phyloP scores from a whole-genome alignment of 2,329 filamentous ascomycete species.

The Byssochlamys sp. region DNA sequence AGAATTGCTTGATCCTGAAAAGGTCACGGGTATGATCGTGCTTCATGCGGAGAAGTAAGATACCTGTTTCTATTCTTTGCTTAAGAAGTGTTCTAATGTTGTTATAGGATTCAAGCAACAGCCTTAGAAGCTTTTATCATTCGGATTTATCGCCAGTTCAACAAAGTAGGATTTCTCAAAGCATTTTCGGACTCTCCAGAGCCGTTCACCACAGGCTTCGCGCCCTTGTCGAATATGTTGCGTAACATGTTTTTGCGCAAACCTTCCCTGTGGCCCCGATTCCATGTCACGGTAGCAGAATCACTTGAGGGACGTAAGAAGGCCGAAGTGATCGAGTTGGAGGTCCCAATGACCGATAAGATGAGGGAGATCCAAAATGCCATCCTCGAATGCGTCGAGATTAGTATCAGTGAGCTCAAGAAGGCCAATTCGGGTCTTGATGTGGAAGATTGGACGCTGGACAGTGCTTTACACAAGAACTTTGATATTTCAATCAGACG shows the following conservation, averaged over 20 bases:
- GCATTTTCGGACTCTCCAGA: constrained; percentile 92
- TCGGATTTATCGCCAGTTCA: constrained; percentile 85
- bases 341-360: constrained; percentile 86
- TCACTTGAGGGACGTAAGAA: constrained; percentile 84
- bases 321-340: constrained; percentile 92
- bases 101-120: constrained; percentile 61
- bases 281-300: constrained; percentile 80
- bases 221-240: constrained; percentile 81
- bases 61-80: background rate
- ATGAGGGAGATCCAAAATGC: constrained; percentile 93
- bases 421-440: constrained; percentile 83
- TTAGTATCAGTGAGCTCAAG: constrained; percentile 85
- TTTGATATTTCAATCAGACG: constrained; percentile 82
- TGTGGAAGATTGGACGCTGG: constrained; percentile 93
- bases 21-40: constrained; percentile 75
- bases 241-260: constrained; percentile 83
- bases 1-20: constrained; percentile 65
- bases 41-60: constrained; percentile 67
- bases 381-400: constrained; percentile 89
- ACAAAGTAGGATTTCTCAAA: constrained; percentile 87
- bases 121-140: constrained; percentile 91
- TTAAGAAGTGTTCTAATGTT: constrained; percentile 5
- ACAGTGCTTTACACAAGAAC: constrained; percentile 82
- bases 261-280: constrained; percentile 82
- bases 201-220: constrained; percentile 78